phyloP scores from a whole-genome alignment of 441 rosid species.

The Eruca vesicaria region DNA sequence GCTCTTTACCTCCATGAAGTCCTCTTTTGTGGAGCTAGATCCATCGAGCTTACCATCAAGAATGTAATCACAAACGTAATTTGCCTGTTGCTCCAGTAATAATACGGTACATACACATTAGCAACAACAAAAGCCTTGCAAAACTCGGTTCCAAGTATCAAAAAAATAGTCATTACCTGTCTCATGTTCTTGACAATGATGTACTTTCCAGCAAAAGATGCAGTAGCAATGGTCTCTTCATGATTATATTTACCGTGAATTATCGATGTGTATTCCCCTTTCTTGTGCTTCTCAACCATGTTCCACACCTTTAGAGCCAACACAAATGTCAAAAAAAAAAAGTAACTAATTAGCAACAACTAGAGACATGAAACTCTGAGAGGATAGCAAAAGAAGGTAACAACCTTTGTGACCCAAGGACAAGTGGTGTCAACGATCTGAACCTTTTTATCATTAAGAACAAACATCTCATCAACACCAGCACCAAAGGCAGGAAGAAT shows the following conservation, averaged over 20 bases:
- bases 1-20: constrained; percentile 66
- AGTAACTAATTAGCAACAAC: neutral
- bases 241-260: constrained; percentile 93
- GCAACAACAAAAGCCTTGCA: neutral
- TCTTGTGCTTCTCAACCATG: constrained; percentile 91
- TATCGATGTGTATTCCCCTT: constrained; percentile 85
- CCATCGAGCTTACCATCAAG: constrained; percentile 82
- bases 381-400: neutral
- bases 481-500: constrained; percentile 97
- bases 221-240: constrained; percentile 95
- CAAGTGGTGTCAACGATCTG: constrained; percentile 97
- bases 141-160: neutral
- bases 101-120: constrained; percentile 14
- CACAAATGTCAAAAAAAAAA: constrained; percentile 13
- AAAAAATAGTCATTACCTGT: constrained; percentile 55
- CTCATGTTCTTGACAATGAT: constrained; percentile 80
- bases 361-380: neutral
- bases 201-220: constrained; percentile 86
- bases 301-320: constrained; percentile 72
- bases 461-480: constrained; percentile 84
- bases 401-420: constrained; percentile 97
- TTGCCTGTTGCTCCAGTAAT: constrained; percentile 52
- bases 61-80: constrained; percentile 90
- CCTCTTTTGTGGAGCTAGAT: constrained; percentile 94
- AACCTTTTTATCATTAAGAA: constrained; percentile 59